These are phyloP conservation scores for Xylariaceae sp. DNA, from an alignment of 2,329 filamentous ascomycete genomes.

Conservation along the genomic window DNA sequence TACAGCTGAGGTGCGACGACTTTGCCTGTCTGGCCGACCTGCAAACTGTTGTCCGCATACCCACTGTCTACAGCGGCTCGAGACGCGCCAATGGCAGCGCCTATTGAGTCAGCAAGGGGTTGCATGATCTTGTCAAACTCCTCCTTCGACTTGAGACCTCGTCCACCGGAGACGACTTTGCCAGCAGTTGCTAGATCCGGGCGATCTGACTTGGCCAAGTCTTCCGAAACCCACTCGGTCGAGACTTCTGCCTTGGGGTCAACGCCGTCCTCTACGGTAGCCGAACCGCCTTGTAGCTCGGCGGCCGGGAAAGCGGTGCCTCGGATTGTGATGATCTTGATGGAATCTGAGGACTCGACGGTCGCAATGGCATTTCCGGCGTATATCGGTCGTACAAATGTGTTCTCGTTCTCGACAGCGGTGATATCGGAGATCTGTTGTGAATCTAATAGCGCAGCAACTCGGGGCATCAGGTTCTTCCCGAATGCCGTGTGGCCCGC, in stretches of 20 bases:
- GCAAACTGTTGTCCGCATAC: constrained; percentile 97
- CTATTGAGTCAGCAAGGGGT: constrained; percentile 88
- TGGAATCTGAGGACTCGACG: constrained; percentile 83
- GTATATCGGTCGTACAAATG: constrained; percentile 95
- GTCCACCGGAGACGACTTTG: constrained; percentile 90
- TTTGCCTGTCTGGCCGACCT: constrained; percentile 98
- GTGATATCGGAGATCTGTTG: constrained; percentile 96
- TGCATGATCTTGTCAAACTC: constrained; percentile 94
- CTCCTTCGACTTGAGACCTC: constrained; percentile 96
- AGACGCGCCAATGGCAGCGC: constrained; percentile 94
- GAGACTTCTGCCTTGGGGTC: constrained; percentile 79
- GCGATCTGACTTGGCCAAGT: constrained; percentile 90
- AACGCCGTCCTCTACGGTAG: constrained; percentile 77
- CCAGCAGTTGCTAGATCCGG: constrained; percentile 91
- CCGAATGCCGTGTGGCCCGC: constrained; percentile 94
- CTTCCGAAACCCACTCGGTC: constrained; percentile 92
- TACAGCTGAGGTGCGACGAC: constrained; percentile 97
- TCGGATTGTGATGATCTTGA: constrained; percentile 91
- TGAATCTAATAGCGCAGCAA: constrained; percentile 88
- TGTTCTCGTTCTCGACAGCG: constrained; percentile 84
- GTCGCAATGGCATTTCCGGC: constrained; percentile 97
- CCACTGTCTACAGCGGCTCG: constrained; percentile 95
- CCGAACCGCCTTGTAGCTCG: constrained; percentile 73
- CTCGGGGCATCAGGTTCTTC: constrained; percentile 90
- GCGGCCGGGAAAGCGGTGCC: constrained; percentile 88